Percentiles rank a stretch among this genome's conserved stretches.
Evolutionary conservation across 2,329 filamentous ascomycete species (phyloP).

Genomic region (Onygenales sp.): DNA sequence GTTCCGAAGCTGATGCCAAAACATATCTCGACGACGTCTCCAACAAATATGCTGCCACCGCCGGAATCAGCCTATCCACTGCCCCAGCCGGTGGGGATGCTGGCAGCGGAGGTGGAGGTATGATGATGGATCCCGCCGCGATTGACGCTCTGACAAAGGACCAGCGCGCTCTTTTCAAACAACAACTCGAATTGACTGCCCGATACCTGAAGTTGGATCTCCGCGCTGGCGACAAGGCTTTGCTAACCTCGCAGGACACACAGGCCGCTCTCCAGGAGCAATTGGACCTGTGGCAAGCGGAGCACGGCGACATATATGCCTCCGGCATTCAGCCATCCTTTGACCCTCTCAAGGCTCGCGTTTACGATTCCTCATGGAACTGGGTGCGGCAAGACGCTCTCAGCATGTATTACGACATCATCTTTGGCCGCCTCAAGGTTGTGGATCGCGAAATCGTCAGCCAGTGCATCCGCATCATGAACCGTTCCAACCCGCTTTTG

Average conservation of each 20-base stretch:
- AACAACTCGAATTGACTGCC: conserved; percentile 90
- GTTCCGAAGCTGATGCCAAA: conserved; percentile 85
- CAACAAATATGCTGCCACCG: conserved; percentile 78
- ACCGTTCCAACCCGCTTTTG: conserved; percentile 88
- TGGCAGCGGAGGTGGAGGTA: conserved; percentile 63
- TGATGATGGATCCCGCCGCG: conserved; percentile 99
- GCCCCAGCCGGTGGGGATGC: conserved; percentile 61
- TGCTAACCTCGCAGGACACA: conserved; percentile 73
- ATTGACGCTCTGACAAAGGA: conserved; percentile 96
- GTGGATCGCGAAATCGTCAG: conserved; percentile 97
- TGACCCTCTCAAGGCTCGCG: conserved; percentile 82
- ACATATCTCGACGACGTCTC: conserved; percentile 79
- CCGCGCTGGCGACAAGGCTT: conserved; percentile 90
- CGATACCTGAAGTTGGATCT: conserved; percentile 96
- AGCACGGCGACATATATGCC: conserved; percentile 95
- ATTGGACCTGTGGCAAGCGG: conserved; percentile 85
- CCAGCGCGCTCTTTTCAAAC: conserved; percentile 91
- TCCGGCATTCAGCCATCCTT: conserved; percentile 90
- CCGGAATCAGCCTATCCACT: conserved; percentile 74
- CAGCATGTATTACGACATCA: conserved; percentile 98
- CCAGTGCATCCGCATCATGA: conserved; percentile 98
- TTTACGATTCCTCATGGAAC: conserved; percentile 98
- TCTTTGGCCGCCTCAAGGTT: conserved; percentile 85
- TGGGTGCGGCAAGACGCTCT: conserved; percentile 97
- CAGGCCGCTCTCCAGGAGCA: conserved; percentile 83